A percentile compares a stretch with the other conserved stretches of the same genome.
phyloP scores from a whole-genome alignment of 805 yeast species.

The Metschnikowia rubicola region DNA sequence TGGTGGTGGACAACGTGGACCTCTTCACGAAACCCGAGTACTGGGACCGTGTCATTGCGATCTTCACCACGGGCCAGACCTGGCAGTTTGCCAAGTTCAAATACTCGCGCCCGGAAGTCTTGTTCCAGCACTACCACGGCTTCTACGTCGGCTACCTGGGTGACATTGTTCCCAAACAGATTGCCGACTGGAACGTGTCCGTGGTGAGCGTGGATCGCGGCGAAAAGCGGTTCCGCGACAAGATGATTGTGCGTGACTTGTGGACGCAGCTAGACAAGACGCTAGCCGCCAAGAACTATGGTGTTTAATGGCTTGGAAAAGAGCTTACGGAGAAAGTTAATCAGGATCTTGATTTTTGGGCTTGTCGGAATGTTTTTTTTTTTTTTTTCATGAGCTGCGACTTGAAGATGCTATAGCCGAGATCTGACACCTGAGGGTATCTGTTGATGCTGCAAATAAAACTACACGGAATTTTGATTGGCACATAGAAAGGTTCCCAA shows the following conservation, averaged over 20 bases:
- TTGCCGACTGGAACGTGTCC: conserved; percentile 86
- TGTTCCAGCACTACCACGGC: conserved; percentile 84
- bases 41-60: conserved; percentile 96
- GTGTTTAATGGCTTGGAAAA: conserved; percentile 11
- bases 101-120: conserved; percentile 71
- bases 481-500: too few species aligned
- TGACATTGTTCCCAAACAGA: conserved; percentile 71
- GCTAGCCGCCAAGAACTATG: conserved; percentile 63
- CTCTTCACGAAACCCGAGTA: conserved; percentile 85
- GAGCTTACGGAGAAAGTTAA: too few species aligned
- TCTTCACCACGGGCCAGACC: conserved; percentile 92
- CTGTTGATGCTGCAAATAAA: too few species aligned
- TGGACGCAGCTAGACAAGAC: conserved; percentile 83
- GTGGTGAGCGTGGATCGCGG: conserved; percentile 72
- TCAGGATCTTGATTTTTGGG: too few species aligned
- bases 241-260: conserved; percentile 77
- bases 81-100: conserved; percentile 95
- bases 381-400: too few species aligned
- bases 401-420: too few species aligned
- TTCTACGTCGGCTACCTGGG: conserved; percentile 73
- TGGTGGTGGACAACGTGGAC: conserved; percentile 86
- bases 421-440: too few species aligned
- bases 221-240: conserved; percentile 79
- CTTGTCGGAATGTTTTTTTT: too few species aligned
- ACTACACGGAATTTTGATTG: too few species aligned